Evolutionary conservation across 495 filamentous ascomycete species (phyloP), one percentile per base, ranked within the genome.

Genomic region (Immersiella caudata): DNA sequence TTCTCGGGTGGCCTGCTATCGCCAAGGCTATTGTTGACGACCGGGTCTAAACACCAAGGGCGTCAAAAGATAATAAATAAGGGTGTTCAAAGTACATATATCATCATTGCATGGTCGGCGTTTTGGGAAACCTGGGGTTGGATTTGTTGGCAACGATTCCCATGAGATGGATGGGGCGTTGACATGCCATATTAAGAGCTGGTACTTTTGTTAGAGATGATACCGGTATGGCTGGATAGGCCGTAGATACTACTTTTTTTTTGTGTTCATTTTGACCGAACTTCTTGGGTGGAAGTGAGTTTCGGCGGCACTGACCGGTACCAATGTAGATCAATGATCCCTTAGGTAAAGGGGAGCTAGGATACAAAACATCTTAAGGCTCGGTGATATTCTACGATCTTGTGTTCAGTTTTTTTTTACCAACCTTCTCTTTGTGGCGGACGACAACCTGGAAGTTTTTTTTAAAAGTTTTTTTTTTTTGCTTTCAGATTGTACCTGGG

Each of bases 1-100:
- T 75, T 12, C 73, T 75, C 50, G 73, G 71, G 50, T 75, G 73
- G 73, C 73, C 73, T 6, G 56, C 54, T 50, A n/a, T 54, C n/a
- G 69, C 62, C 12, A 51, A 56, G 29, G 40, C 18, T n/a, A 18
- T 29, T 12, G n/a, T 71, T 24, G 60, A 69, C 20, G 66, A 55
- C 2, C 67, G n/a, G 0, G 60, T 70, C 6, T 68, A 65, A 56
- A 33, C 26, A 11, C 33, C 18, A 0, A 20, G 6, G 9, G 0
- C n/a, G 0, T 33, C 12, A 60, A 7, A 40, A 18, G 36, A 25
- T 1, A 46, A 22, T 22, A 26, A 2, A 8, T 25, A 21, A 21
- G 22, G 29, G 12, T 25, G 46, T 9, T 36, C 22, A 26, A 46
- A 54, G 20, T 29, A 49, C 24, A 27, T 46, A 36, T 25, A 52